A percentile compares a stretch with the other conserved stretches of the same genome.
Conservation (phyloP, 2,329 filamentous ascomycete genomes). For the Aspergillus tubingensis region DNA sequence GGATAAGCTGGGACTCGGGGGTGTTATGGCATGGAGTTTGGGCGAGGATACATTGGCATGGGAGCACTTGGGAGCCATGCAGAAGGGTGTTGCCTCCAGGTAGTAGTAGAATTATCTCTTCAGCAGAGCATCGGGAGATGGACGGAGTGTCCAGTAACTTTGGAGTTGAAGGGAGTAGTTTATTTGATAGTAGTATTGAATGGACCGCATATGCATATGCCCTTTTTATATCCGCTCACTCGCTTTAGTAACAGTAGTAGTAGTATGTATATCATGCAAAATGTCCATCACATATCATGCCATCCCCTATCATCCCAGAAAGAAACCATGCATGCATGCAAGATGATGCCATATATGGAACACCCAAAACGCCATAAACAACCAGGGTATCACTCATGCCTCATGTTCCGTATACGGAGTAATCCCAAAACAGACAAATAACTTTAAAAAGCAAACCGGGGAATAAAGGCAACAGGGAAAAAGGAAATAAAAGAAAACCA, state of each 20-base stretch:
- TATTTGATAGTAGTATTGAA: no score
- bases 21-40: slow-evolving; percentile 74
- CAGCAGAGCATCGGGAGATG: neutral
- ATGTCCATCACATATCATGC: no score
- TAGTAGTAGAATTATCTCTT: neutral
- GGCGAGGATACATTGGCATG: slow-evolving; percentile 62
- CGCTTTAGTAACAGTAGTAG: no score
- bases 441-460: no score
- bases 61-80: slow-evolving; percentile 49
- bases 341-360: neutral
- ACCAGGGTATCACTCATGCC: slow-evolving; percentile 23
- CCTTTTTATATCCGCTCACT: no score
- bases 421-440: slow-evolving; percentile 1
- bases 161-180: neutral
- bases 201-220: no score
- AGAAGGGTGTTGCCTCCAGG: slow-evolving; percentile 28
- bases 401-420: slow-evolving; percentile 16
- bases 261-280: no score
- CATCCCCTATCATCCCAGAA: no score
- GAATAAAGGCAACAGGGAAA: neutral
- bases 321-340: no score
- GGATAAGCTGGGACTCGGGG: slow-evolving; percentile 59
- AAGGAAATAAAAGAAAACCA: neutral
- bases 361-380: neutral
- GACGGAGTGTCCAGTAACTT: neutral